These are phyloP conservation scores for Hypomontagnella submonticulosa DNA, from an alignment of 495 filamentous ascomycete genomes.

Conservation along the genomic window DNA sequence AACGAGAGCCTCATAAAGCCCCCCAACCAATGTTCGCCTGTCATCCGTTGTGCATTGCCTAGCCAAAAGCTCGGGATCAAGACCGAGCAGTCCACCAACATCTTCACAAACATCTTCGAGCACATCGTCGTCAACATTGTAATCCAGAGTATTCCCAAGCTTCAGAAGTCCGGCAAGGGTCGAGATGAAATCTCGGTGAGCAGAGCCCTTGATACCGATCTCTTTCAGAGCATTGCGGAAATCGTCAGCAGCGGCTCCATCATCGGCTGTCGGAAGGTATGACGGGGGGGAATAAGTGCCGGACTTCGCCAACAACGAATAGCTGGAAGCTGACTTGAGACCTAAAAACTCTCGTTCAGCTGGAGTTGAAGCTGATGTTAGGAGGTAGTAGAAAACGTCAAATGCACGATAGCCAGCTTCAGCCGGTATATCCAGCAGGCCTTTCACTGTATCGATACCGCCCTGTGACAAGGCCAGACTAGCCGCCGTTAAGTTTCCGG, in stretches of 20 bases:
- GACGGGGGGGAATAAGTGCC: constrained; percentile 87
- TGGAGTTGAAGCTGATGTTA: constrained; percentile 87
- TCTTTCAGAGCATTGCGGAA: constrained; percentile 84
- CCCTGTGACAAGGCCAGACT: constrained; percentile 83
- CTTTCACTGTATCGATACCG: constrained; percentile 85
- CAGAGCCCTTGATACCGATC: constrained; percentile 89
- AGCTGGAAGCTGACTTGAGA: constrained; percentile 80
- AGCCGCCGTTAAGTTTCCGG: constrained; percentile 80
- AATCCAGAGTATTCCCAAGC: constrained; percentile 88
- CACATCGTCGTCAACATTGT: constrained; percentile 84
- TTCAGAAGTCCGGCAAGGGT: constrained; percentile 88
- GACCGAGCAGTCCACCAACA: constrained; percentile 82
- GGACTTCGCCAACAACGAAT: constrained; percentile 81
- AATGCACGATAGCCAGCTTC: constrained; percentile 92
- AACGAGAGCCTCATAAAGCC: constrained; percentile 92
- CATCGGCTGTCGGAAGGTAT: constrained; percentile 93
- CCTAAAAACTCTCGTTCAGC: constrained; percentile 93
- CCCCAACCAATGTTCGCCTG: constrained; percentile 80
- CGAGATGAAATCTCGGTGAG: constrained; percentile 82
- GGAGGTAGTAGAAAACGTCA: constrained; percentile 96
- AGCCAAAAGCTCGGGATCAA: constrained; percentile 86
- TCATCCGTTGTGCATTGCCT: constrained; percentile 84
- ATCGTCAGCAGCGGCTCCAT: constrained; percentile 92
- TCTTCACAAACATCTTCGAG: constrained; percentile 91
- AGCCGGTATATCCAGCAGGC: constrained; percentile 81